Evolutionary conservation across 1,284 basidiomycete genomes (phyloP), one percentile per base, ranked within the genome.

Genomic region (Chondrostereum purpureum): DNA sequence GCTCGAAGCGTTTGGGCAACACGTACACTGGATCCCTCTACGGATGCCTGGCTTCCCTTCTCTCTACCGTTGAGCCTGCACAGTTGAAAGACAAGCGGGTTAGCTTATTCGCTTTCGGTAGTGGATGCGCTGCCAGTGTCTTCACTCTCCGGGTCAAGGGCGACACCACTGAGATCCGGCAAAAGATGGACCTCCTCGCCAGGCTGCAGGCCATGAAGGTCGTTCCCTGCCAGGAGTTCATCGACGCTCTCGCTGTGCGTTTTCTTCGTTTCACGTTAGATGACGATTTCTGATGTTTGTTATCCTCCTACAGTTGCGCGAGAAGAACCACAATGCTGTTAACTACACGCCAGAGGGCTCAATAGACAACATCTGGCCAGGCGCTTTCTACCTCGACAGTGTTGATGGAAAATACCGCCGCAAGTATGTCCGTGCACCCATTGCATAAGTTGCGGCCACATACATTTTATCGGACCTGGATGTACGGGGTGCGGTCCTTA

Each of bases 271-370:
- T 17, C 5, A n/a, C n/a, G n/a, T n/a, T n/a, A n/a, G n/a, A n/a
- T n/a, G n/a, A n/a, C n/a, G n/a, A n/a, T n/a, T 14, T 37, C 51
- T 13, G 37, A 46, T 2, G 36, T 44, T 27, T 33, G 41, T 17
- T 49, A 42, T 53, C 31, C 44, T 22, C 14, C 4, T 23, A 4
- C 54, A 92, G 89, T 80, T 94, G 46, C 89, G 93, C 45, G 95
- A 98, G 73, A 86, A 89, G 68, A 97, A 95, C 74, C 94, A 98
- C 77, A 97, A 95, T 62, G 84, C 91, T 17, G 80, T 80, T 49
- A 75, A 85, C 58, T 98, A 91, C 73, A 78, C 78, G 5, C 95
- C 95, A 13, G 76, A 82, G 49, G 95, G n/a, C 46, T 83, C 81
- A 23, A 67, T 95, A 51, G 86, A 92, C 54, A 87, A 97, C 75